Conservation (phyloP, 495 filamentous ascomycete species). For the Durotheca rogersii region DNA sequence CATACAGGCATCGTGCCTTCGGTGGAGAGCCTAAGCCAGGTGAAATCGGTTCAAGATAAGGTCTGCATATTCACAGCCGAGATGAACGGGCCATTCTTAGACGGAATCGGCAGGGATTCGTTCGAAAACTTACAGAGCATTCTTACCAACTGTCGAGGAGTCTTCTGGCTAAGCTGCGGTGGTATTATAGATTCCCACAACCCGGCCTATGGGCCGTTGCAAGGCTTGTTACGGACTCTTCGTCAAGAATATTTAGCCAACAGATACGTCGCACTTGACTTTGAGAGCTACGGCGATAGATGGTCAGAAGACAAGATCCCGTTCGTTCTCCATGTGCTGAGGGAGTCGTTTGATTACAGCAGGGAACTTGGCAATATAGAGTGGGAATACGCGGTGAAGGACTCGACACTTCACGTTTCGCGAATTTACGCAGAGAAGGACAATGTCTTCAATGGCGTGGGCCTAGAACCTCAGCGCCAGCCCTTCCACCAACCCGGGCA, state of each 20-base stretch:
- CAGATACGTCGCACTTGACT: slow-evolving; percentile 17
- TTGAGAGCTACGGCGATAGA: slow-evolving; percentile 1
- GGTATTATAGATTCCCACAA: background rate
- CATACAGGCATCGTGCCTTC: background rate
- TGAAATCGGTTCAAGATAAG: slow-evolving; percentile 4
- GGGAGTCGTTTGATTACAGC: slow-evolving; percentile 10
- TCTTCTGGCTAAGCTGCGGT: slow-evolving; percentile 27
- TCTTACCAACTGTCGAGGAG: slow-evolving; percentile 2
- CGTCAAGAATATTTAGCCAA: slow-evolving; percentile 17
- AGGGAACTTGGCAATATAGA: slow-evolving; percentile 1
- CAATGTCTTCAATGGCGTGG: too few species aligned
- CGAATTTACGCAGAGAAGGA: slow-evolving; percentile 14
- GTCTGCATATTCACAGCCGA: slow-evolving; percentile 24
- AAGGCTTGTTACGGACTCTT: slow-evolving; percentile 19
- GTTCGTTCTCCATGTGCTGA: slow-evolving; percentile 1
- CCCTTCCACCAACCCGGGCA: too few species aligned
- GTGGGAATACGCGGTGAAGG: slow-evolving; percentile 26
- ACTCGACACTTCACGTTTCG: slow-evolving; percentile 16
- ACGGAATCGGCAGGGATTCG: slow-evolving; percentile 1
- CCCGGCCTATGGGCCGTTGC: slow-evolving; percentile 4
- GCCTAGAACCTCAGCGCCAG: too few species aligned
- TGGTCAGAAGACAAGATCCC: slow-evolving; percentile 11
- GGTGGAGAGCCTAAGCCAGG: slow-evolving; percentile 5
- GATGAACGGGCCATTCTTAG: slow-evolving; percentile 12
- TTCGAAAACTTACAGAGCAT: slow-evolving; percentile 13